Percentiles rank a stretch among this genome's conserved stretches.
phyloP scores from a whole-genome alignment of 2,329 filamentous ascomycete genomes.

The Penicillium psychrosexuale region DNA sequence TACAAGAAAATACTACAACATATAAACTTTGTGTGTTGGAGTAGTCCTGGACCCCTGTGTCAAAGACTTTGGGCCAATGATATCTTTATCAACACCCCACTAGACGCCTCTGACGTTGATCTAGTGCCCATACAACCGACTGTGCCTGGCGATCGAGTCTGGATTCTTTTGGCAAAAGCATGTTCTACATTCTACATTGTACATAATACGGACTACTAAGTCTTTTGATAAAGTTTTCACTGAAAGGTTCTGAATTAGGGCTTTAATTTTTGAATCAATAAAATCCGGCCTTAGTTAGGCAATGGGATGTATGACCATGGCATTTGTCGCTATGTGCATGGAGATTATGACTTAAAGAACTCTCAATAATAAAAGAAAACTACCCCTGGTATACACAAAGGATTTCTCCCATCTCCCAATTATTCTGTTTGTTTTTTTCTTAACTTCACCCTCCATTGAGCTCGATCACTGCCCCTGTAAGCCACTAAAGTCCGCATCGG shows the following conservation, averaged over 20 bases:
- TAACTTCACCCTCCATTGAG: background rate
- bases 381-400: slow-evolving; percentile 10
- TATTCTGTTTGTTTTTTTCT: background rate
- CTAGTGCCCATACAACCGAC: background rate
- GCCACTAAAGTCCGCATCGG: slow-evolving; percentile 6
- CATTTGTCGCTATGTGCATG: background rate
- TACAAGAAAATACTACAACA: background rate
- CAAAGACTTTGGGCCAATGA: background rate
- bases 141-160: slow-evolving; percentile 23
- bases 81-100: background rate
- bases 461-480: background rate
- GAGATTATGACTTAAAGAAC: slow-evolving; percentile 1
- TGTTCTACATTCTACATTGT: background rate
- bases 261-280: too few species aligned
- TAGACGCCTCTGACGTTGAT: slow-evolving; percentile 22
- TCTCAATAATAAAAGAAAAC: slow-evolving; percentile 2
- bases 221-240: background rate
- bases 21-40: too few species aligned
- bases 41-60: background rate
- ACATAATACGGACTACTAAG: background rate
- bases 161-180: slow-evolving; percentile 1
- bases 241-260: background rate
- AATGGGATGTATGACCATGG: background rate
- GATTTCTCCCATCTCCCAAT: slow-evolving; percentile 11
- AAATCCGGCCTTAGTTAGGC: background rate